Conservation (phyloP, 1,284 basidiomycete genomes). For the Leccinum cinnamomeum region DNA sequence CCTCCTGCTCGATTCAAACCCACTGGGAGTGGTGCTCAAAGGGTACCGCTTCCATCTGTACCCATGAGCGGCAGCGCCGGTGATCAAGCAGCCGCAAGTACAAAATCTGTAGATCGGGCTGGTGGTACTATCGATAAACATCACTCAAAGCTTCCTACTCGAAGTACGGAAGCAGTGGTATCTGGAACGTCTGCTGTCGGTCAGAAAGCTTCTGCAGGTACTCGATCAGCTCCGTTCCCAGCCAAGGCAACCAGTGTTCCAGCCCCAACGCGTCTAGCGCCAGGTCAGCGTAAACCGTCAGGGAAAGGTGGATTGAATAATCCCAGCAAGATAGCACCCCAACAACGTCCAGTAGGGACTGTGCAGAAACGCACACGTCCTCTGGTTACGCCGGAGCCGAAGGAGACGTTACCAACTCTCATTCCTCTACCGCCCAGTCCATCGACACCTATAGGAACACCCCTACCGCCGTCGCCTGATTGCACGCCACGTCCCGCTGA, state of each 20-base stretch:
- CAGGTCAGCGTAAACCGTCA: slow-evolving; percentile 14
- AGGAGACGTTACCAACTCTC: slow-evolving; percentile 21
- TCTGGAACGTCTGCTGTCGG: slow-evolving; percentile 2
- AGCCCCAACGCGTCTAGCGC: not conserved
- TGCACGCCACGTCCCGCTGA: slow-evolving; percentile 2
- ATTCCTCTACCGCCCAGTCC: slow-evolving; percentile 37
- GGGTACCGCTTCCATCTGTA: slow-evolving; percentile 35
- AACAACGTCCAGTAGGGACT: slow-evolving; percentile 11
- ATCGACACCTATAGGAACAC: slow-evolving; percentile 24
- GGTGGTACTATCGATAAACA: slow-evolving; percentile 4
- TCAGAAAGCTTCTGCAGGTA: slow-evolving; percentile 14
- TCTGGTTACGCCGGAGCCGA: slow-evolving; percentile 14
- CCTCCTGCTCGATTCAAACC: slow-evolving; percentile 23
- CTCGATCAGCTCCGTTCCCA: slow-evolving; percentile 9
- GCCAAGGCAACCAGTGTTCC: slow-evolving; percentile 13
- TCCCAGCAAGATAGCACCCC: not conserved
- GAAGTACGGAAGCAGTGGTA: slow-evolving; percentile 1
- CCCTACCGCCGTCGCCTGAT: slow-evolving; percentile 33
- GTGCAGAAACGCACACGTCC: slow-evolving; percentile 16
- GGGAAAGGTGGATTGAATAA: slow-evolving; percentile 16
- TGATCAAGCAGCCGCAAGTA: slow-evolving; percentile 7
- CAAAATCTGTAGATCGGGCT: slow-evolving; percentile 1
- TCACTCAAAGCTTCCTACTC: slow-evolving; percentile 16
- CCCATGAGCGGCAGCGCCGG: slow-evolving; percentile 5
- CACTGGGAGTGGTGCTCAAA: slow-evolving; percentile 35